Evolutionary conservation across 2,329 filamentous ascomycete species (phyloP).

Genomic region (Lachnellula suecica): DNA sequence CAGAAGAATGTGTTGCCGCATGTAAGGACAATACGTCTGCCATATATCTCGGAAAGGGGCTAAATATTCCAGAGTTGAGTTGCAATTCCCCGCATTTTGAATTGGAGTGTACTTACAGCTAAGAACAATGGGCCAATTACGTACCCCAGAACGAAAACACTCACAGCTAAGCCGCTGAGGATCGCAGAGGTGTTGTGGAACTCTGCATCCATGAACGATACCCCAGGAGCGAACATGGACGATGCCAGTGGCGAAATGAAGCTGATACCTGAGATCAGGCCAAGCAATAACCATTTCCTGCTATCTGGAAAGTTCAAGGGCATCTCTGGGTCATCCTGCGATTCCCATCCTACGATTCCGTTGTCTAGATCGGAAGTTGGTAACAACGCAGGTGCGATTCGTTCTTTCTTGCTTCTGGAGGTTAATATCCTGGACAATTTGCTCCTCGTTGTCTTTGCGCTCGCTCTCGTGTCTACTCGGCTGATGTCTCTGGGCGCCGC

Average conservation of each 20-base stretch:
- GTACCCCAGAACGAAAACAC: constrained; percentile 60
- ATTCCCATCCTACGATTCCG: constrained; percentile 60
- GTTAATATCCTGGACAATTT: constrained; percentile 26
- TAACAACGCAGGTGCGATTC: constrained; percentile 21
- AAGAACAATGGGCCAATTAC: constrained; percentile 56
- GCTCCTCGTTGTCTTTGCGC: constrained; percentile 23
- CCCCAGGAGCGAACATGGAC: constrained; percentile 45
- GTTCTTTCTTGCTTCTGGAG: constrained; percentile 23
- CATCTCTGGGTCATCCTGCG: constrained; percentile 55
- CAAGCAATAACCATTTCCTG: constrained; percentile 31
- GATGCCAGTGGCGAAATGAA: constrained; percentile 36
- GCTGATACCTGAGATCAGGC: constrained; percentile 34
- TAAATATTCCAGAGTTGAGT: background rate
- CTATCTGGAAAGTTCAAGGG: constrained; percentile 50
- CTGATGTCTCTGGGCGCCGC: constrained; percentile 12
- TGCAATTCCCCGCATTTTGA: background rate
- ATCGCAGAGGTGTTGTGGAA: constrained; percentile 25
- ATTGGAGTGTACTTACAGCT: constrained; percentile 31
- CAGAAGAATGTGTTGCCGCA: constrained; percentile 60
- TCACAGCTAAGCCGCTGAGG: constrained; percentile 23
- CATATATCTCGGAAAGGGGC: constrained; percentile 64
- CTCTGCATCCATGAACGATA: constrained; percentile 27
- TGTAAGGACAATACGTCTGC: constrained; percentile 56
- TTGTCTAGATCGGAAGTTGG: constrained; percentile 50
- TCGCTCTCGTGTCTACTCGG: constrained; percentile 15